Percentiles rank a stretch among this genome's conserved stretches.
Evolutionary conservation across 2,329 filamentous ascomycete species (phyloP).

Genomic region (Arthroderma uncinatum): DNA sequence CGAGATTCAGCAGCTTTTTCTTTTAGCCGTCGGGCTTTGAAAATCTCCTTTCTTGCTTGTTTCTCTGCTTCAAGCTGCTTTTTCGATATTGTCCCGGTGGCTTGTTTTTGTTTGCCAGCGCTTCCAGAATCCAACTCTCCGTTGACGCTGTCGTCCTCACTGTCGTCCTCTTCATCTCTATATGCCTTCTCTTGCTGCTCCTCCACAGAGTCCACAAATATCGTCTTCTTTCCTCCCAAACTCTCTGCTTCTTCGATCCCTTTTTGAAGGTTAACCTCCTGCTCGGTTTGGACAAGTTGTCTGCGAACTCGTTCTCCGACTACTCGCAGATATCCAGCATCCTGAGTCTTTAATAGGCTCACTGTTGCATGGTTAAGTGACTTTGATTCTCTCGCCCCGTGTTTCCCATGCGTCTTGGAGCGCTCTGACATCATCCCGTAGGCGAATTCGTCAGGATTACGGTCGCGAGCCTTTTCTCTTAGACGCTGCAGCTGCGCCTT

Average conservation of each 20-base stretch:
- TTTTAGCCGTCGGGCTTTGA: slow-evolving; percentile 36
- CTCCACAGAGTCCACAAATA: slow-evolving; percentile 32
- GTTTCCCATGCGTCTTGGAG: slow-evolving; percentile 32
- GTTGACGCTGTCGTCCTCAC: slow-evolving; percentile 17
- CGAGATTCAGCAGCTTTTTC: slow-evolving; percentile 40
- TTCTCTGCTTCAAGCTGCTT: slow-evolving; percentile 36
- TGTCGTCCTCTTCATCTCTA: slow-evolving; percentile 18
- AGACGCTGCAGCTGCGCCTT: slow-evolving; percentile 49
- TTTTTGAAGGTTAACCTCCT: slow-evolving; percentile 33
- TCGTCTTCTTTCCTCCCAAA: slow-evolving; percentile 23
- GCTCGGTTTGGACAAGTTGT: slow-evolving; percentile 42
- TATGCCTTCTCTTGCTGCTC: slow-evolving; percentile 24
- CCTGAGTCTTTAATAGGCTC: slow-evolving; percentile 55
- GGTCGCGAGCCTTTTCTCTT: slow-evolving; percentile 47
- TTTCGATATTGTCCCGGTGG: slow-evolving; percentile 29
- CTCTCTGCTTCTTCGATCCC: slow-evolving; percentile 20
- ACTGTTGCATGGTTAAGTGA: slow-evolving; percentile 47
- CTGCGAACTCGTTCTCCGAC: slow-evolving; percentile 45
- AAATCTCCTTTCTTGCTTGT: slow-evolving; percentile 28
- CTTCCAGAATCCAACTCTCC: slow-evolving; percentile 5
- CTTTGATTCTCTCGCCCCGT: slow-evolving; percentile 39
- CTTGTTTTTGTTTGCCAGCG: slow-evolving; percentile 13
- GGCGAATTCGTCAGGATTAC: slow-evolving; percentile 56
- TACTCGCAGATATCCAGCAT: slow-evolving; percentile 50
- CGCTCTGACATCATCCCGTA: slow-evolving; percentile 51